Percentiles rank a stretch among this genome's conserved stretches.
Evolutionary conservation across 352 stramenopile genomes (phyloP).

Genomic region (Globisporangium cystogenes): DNA sequence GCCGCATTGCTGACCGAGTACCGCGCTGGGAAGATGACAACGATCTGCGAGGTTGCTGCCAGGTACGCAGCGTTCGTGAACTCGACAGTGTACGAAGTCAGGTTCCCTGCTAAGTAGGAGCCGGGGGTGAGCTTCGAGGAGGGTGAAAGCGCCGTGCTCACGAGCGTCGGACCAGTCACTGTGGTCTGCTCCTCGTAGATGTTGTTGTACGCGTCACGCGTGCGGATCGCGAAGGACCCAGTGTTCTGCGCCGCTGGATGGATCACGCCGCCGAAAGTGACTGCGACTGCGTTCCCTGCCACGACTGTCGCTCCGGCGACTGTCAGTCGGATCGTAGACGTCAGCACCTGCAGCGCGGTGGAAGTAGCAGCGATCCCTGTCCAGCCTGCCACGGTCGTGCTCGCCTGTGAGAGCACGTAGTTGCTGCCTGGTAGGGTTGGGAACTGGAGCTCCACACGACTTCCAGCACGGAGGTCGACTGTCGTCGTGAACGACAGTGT

Average conservation of each 20-base stretch:
- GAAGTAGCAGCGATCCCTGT: conserved; percentile 24
- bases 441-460: conserved; percentile 40
- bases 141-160: conserved; percentile 20
- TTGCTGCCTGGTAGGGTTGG: conserved; percentile 28
- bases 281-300: conserved; percentile 18
- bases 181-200: conserved; percentile 35
- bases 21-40: conserved; percentile 34
- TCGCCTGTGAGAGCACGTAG: conserved; percentile 24
- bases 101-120: conserved; percentile 39
- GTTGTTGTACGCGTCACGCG: conserved; percentile 23
- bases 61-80: conserved; percentile 50
- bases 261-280: conserved; percentile 45
- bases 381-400: conserved; percentile 18
- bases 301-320: conserved; percentile 24
- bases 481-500: conserved; percentile 36
- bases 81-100: conserved; percentile 26
- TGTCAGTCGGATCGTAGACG: conserved; percentile 30
- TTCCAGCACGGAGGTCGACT: conserved; percentile 31
- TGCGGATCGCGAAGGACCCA: conserved; percentile 33
- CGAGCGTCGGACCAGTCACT: conserved; percentile 20
- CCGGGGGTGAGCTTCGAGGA: conserved; percentile 27
- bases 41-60: conserved; percentile 24
- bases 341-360: conserved; percentile 18
- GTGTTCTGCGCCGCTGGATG: conserved; percentile 38
- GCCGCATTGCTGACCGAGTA: conserved; percentile 27